Evolutionary conservation across 1,284 basidiomycete genomes (phyloP), one percentile per base, ranked within the genome.

Genomic region (Fomitopsis betulina): DNA sequence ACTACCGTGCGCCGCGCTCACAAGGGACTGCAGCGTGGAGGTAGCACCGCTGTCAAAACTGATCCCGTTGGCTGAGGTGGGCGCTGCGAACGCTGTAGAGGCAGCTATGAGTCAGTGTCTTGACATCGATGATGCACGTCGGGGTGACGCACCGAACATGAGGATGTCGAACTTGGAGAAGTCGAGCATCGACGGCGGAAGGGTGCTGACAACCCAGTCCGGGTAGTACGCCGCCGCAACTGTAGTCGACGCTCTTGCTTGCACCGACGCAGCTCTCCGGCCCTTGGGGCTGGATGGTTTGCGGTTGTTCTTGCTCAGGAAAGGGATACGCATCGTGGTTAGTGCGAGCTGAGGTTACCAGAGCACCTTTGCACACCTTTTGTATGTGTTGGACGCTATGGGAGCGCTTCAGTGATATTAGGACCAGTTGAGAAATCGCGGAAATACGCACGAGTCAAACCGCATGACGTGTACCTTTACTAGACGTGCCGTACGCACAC

Each of bases 121-220:
- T 6, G 42, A 21, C 1, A 19, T 3, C 5, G 0, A 35, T 6
- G 23, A 42, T n/a, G 2, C 5, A 37, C 7, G 7, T 13, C 53
- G 23, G 25, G 40, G 32, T 32, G 35, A 63, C 70, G 30, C 59
- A 78, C 77, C 78, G 65, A 84, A 93, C 71, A 87, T 83, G 55
- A 93, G 72, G 56, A 91, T 81, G 70, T 91, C 86, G 63, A 88
- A 89, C 65, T 85, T 82, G 59, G 78, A 78, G 70, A 82, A 93
- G 70, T 93, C 81, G 57, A 93, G 73, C 7, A 73, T 72, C 70
- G 87, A 83, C 3, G 89, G 89, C n/a, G 87, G 77, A 56, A 83
- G 74, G 17, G 72, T 70, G 56, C 73, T 74, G 1, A 76, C 77
- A 12, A 80, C 78, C 91, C 91, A 93, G 67, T 89, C 85, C 56